Percentiles rank a stretch among this genome's conserved stretches.
Evolutionary conservation across 1,139 yeast species (phyloP).

Genomic region (Kazachstania sp.): DNA sequence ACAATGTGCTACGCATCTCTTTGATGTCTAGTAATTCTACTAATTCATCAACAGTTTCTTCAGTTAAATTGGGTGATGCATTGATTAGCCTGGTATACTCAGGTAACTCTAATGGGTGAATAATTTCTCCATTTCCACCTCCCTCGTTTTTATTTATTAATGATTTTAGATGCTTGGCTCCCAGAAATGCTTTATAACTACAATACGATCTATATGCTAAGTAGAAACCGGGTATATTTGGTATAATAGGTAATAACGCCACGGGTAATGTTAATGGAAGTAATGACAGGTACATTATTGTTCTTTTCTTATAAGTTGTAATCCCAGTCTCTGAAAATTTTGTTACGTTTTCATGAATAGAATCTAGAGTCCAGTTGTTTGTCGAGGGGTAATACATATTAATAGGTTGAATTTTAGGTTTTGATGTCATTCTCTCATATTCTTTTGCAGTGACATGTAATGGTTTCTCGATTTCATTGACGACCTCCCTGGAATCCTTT

Average conservation of each 20-base stretch:
- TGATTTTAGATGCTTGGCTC: slow-evolving; percentile 53
- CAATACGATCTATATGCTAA: slow-evolving; percentile 76
- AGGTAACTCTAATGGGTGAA: background rate
- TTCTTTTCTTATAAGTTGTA: slow-evolving; percentile 37
- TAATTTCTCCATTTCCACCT: background rate
- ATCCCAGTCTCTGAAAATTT: slow-evolving; percentile 33
- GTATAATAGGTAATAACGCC: slow-evolving; percentile 75
- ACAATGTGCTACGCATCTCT: slow-evolving; percentile 36
- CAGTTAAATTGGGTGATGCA: background rate
- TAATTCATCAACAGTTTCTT: slow-evolving; percentile 13
- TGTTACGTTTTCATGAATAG: slow-evolving; percentile 17
- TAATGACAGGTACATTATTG: slow-evolving; percentile 46
- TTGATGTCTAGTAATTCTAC: slow-evolving; percentile 27
- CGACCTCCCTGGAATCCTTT: slow-evolving; percentile 12
- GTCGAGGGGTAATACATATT: slow-evolving; percentile 25
- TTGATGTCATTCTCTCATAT: slow-evolving; percentile 14
- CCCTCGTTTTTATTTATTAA: slow-evolving; percentile 7
- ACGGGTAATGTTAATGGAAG: slow-evolving; percentile 77
- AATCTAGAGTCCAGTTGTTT: slow-evolving; percentile 22
- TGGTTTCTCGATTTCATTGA: slow-evolving; percentile 7
- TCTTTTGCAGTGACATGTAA: slow-evolving; percentile 1
- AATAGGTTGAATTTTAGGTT: slow-evolving; percentile 11
- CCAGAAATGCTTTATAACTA: slow-evolving; percentile 69
- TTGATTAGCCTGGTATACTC: background rate
- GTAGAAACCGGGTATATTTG: slow-evolving; percentile 93